Conservation (phyloP, 257 asterid genomes). For the Nicotiana obtusifolia region DNA sequence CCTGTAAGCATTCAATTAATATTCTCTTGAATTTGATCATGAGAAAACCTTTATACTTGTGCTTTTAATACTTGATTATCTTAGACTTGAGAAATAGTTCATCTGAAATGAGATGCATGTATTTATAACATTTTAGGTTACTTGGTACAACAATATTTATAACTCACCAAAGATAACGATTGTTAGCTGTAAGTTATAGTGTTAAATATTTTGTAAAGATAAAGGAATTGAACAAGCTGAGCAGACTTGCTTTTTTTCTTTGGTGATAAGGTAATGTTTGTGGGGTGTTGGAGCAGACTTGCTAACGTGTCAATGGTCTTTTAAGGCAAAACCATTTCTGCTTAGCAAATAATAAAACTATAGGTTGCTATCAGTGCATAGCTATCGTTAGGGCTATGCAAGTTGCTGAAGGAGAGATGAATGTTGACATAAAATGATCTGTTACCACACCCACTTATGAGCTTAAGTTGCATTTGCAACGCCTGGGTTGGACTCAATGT, state of each 20-base stretch:
- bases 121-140: neutral
- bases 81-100: neutral
- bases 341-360: neutral
- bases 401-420: neutral
- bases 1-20: neutral
- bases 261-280: neutral
- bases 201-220: neutral
- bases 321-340: neutral
- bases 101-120: constrained; percentile 8
- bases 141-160: neutral
- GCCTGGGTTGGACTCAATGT: neutral
- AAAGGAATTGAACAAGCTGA: neutral
- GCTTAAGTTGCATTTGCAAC: neutral
- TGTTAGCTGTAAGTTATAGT: neutral
- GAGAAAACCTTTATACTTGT: neutral
- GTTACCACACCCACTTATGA: neutral
- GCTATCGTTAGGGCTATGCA: neutral
- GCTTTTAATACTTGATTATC: constrained; percentile 1
- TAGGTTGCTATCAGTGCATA: neutral
- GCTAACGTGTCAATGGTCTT: neutral
- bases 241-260: neutral
- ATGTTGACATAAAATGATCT: neutral
- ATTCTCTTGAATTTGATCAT: neutral
- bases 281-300: constrained; percentile 2
- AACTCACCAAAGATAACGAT: constrained; percentile 4